These are phyloP conservation scores for Colletotrichum graminicola DNA, from an alignment of 2,329 filamentous ascomycete genomes.

Conservation along the genomic window DNA sequence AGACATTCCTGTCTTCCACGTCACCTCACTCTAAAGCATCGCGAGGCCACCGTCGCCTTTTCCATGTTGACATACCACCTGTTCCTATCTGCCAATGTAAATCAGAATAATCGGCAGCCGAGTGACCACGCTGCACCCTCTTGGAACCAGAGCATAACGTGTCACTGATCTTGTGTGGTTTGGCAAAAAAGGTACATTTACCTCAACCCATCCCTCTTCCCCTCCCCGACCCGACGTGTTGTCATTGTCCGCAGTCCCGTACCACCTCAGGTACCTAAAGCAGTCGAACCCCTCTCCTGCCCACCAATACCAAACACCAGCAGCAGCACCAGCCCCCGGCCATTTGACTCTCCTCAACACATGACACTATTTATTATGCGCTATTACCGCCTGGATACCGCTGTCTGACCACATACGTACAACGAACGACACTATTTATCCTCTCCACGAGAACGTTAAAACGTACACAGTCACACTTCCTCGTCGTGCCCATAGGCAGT, in stretches of 20 bases:
- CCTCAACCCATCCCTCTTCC: neutral
- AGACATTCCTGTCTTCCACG: neutral
- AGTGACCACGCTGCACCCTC: conserved; percentile 9
- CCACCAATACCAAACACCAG: conserved; percentile 21
- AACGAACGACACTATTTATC: conserved; percentile 10
- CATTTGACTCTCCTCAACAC: conserved; percentile 19
- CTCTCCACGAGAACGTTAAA: neutral
- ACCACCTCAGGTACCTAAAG: neutral
- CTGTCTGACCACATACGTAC: conserved; percentile 12
- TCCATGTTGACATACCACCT: conserved; percentile 21
- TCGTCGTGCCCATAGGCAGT: neutral
- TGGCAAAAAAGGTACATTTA: conserved; percentile 17
- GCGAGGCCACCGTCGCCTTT: conserved; percentile 30
- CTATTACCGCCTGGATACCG: conserved; percentile 29
- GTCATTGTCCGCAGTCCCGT: neutral
- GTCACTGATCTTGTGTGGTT: conserved; percentile 22
- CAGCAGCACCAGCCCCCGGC: conserved; percentile 11
- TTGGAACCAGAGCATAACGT: conserved; percentile 1
- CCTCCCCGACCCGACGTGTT: conserved; percentile 8
- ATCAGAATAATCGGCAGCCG: neutral
- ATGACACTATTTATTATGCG: conserved; percentile 39
- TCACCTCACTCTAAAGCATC: conserved; percentile 13
- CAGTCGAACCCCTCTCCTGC: conserved; percentile 33
- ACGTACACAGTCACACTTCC: neutral
- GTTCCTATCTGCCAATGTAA: conserved; percentile 10